phyloP scores from a whole-genome alignment of 176 grass and related monocot species.

The Phoenix roebelenii region DNA sequence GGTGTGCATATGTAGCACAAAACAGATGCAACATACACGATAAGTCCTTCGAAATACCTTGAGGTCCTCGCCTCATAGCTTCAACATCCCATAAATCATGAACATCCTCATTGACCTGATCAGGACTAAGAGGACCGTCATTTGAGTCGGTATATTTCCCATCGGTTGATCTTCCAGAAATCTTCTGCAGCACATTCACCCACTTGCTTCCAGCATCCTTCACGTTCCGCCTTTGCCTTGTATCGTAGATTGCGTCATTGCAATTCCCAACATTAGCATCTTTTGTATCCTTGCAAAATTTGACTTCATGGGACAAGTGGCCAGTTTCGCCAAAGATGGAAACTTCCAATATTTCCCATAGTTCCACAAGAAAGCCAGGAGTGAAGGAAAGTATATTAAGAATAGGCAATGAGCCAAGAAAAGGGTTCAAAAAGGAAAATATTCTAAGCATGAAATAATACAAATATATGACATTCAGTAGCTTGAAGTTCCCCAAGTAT shows the following conservation, averaged over 20 bases:
- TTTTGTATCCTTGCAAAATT: constrained; percentile 13
- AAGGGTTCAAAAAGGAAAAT: constrained; percentile 56
- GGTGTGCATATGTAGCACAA: constrained; percentile 80
- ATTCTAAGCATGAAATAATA: constrained; percentile 86
- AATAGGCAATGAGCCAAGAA: constrained; percentile 57
- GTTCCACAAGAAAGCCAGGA: constrained; percentile 78
- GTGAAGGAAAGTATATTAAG: constrained; percentile 94
- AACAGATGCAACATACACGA: constrained; percentile 66
- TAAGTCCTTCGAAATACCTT: constrained; percentile 45
- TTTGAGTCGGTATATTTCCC: constrained; percentile 26
- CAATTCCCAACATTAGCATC: constrained; percentile 33
- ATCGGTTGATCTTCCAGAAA: constrained; percentile 63
- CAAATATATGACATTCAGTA: constrained; percentile 60
- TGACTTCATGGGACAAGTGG: constrained; percentile 28
- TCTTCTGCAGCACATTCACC: constrained; percentile 81
- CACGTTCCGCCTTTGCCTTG: constrained; percentile 44
- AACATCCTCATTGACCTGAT: constrained; percentile 33
- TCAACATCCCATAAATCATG: constrained; percentile 71
- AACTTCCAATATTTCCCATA: constrained; percentile 62
- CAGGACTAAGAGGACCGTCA: constrained; percentile 32
- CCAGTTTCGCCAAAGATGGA: constrained; percentile 39
- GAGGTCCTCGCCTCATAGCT: constrained; percentile 61
- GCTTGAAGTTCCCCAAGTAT: constrained; percentile 24
- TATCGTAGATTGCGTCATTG: constrained; percentile 34
- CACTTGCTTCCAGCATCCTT: constrained; percentile 83